Conservation (phyloP, 1,284 basidiomycete genomes). For the Papiliotrema laurentii region DNA sequence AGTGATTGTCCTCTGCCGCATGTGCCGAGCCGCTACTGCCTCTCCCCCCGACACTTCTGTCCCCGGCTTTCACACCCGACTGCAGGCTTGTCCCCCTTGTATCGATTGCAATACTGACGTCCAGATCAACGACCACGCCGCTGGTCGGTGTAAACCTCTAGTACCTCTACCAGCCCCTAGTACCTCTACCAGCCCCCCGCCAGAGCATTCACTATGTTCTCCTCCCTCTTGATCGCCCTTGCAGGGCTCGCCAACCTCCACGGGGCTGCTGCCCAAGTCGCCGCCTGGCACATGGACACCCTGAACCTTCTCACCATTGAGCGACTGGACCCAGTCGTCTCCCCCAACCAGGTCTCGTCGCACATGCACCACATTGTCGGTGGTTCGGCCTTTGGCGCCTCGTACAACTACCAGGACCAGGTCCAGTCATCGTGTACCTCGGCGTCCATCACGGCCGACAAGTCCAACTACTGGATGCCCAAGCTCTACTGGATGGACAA, state of each 20-base stretch:
- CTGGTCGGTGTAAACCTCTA: no score
- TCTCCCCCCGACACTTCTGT: no score
- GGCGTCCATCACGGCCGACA: slow-evolving; percentile 27
- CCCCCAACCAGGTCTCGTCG: slow-evolving; percentile 1
- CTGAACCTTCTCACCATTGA: slow-evolving; percentile 4
- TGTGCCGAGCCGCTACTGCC: no score
- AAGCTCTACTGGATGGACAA: slow-evolving; percentile 9
- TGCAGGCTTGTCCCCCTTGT: no score
- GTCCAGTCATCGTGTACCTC: slow-evolving; percentile 19
- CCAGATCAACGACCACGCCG: no score
- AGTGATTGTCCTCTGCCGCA: no score
- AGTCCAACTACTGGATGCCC: slow-evolving; percentile 36
- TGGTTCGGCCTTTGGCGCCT: slow-evolving; percentile 29
- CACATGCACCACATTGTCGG: slow-evolving; percentile 16
- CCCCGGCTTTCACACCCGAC: no score
- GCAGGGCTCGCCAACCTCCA: neutral
- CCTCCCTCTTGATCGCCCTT: slow-evolving; percentile 1
- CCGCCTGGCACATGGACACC: slow-evolving; percentile 11
- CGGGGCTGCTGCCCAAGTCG: neutral
- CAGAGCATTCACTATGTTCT: neutral
- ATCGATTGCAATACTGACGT: no score
- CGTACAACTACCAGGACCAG: slow-evolving; percentile 28
- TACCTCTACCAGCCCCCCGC: neutral
- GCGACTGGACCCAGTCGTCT: slow-evolving; percentile 8
- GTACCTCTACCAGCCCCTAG: neutral